A percentile compares a stretch with the other conserved stretches of the same genome.
Evolutionary conservation across 768 basidiomycete species (phyloP).

Genomic region (Sporobolomyces roseus): DNA sequence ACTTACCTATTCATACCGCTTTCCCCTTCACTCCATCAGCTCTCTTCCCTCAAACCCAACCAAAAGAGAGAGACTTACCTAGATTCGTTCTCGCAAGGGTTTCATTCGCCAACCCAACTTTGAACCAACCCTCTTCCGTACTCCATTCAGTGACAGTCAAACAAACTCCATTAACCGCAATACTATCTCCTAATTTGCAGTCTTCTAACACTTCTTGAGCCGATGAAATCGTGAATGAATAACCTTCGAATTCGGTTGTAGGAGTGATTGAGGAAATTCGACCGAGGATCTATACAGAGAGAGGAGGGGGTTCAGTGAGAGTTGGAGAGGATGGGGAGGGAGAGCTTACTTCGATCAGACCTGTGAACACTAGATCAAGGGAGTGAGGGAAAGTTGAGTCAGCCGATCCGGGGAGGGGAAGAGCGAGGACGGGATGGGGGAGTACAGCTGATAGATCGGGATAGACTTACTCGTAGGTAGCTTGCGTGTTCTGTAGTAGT

Average conservation of each 20-base stretch:
- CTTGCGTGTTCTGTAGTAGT: too few relatives aligned
- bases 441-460: too few relatives aligned
- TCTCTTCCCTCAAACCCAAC: too few relatives aligned
- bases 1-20: constrained; percentile 58
- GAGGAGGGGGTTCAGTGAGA: not conserved
- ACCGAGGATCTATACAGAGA: constrained; percentile 63
- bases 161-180: constrained; percentile 78
- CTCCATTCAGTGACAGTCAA: constrained; percentile 86
- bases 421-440: too few relatives aligned
- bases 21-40: too few relatives aligned
- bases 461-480: too few relatives aligned
- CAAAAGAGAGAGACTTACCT: constrained; percentile 55
- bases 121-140: constrained; percentile 61
- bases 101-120: constrained; percentile 92
- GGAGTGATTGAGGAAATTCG: constrained; percentile 62
- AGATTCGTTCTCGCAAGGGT: constrained; percentile 85
- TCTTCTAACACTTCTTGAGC: constrained; percentile 72
- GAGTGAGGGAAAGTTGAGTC: not conserved
- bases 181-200: constrained; percentile 90
- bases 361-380: constrained; percentile 44
- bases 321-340: too few relatives aligned
- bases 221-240: constrained; percentile 71
- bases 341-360: constrained; percentile 45
- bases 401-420: too few relatives aligned
- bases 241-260: constrained; percentile 64